phyloP scores from a whole-genome alignment of 225 moss, liverwort and hornwort genomes.

The Rhytidiadelphus loreus region DNA sequence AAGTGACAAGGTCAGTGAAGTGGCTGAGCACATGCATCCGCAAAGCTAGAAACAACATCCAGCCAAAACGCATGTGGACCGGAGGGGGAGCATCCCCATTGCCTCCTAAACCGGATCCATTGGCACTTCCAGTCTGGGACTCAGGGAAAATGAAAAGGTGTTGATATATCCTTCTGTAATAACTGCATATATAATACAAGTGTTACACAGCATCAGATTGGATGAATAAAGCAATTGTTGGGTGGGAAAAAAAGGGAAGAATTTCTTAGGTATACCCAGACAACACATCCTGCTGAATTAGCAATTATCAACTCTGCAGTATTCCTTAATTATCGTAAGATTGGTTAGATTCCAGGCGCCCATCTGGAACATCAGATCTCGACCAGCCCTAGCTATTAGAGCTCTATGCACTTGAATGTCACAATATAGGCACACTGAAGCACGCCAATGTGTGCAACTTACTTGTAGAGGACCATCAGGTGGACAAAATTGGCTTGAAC shows the following conservation, averaged over 20 bases:
- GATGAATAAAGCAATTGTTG: background rate
- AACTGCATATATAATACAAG: conserved; percentile 42
- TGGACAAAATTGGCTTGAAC: conserved; percentile 91
- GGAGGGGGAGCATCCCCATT: conserved; percentile 33
- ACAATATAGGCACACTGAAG: background rate
- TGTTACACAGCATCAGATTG: background rate
- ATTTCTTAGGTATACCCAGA: background rate
- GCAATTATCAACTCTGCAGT: background rate
- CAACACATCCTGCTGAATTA: background rate
- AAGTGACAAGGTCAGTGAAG: conserved; percentile 91
- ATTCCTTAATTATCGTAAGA: background rate
- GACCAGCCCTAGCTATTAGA: background rate
- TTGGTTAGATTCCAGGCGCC: background rate
- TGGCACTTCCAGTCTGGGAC: conserved; percentile 21
- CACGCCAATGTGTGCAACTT: conserved; percentile 10
- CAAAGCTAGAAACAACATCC: conserved; percentile 95
- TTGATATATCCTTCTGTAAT: conserved; percentile 90
- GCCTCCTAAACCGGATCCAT: conserved; percentile 37
- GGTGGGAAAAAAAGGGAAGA: background rate
- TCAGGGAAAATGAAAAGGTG: conserved; percentile 62
- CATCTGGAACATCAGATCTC: background rate
- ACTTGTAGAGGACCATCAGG: conserved; percentile 89
- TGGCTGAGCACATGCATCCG: conserved; percentile 74
- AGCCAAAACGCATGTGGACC: conserved; percentile 85
- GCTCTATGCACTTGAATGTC: background rate